Conservation (phyloP, 2,329 filamentous ascomycete genomes). For the Aureobasidium sp. region DNA sequence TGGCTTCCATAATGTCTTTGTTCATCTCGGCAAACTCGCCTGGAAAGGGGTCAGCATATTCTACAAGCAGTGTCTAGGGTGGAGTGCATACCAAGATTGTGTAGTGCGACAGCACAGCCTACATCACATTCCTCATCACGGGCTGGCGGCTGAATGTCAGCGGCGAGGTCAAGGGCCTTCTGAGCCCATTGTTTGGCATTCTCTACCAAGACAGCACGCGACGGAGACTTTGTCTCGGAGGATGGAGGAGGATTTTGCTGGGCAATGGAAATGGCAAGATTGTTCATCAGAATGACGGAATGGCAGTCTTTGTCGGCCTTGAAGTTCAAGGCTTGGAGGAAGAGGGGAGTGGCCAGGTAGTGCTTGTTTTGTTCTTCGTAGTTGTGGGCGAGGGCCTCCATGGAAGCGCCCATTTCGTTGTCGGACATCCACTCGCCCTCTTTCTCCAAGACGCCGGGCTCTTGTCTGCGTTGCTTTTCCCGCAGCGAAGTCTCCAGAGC, state of each 20-base stretch:
- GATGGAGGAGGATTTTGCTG: constrained; percentile 46
- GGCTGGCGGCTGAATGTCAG: constrained; percentile 54
- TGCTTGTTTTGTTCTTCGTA: constrained; percentile 68
- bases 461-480: constrained; percentile 60
- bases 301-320: constrained; percentile 61
- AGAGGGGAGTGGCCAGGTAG: constrained; percentile 75
- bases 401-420: constrained; percentile 58
- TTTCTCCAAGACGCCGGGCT: constrained; percentile 52
- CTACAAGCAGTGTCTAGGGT: neutral
- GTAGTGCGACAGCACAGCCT: constrained; percentile 73
- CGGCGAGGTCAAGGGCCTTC: constrained; percentile 62
- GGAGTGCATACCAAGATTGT: constrained; percentile 51
- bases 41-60: neutral
- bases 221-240: constrained; percentile 20
- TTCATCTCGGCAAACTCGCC: constrained; percentile 74
- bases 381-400: constrained; percentile 59
- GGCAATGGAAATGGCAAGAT: constrained; percentile 63
- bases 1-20: constrained; percentile 56
- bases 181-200: constrained; percentile 70
- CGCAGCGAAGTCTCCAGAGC: constrained; percentile 70
- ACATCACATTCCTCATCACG: constrained; percentile 73
- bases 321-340: constrained; percentile 71
- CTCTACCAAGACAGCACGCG: constrained; percentile 51
- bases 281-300: constrained; percentile 78
- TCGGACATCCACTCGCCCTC: constrained; percentile 63